phyloP scores from a whole-genome alignment of 495 filamentous ascomycete genomes.

The Neurospora sp. region DNA sequence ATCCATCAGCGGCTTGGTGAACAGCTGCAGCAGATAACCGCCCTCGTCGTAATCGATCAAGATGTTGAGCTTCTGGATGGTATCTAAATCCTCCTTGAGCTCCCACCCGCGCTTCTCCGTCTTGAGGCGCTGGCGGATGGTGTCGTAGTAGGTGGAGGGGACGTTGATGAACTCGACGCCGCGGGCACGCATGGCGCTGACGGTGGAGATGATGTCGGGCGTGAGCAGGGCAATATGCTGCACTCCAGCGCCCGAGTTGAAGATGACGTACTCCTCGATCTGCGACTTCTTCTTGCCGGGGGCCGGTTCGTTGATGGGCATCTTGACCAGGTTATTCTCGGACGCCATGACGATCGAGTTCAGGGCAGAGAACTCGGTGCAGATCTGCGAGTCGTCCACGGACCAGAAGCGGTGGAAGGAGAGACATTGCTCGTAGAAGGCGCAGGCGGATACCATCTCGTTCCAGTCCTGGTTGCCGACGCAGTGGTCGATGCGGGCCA shows the following conservation, averaged over 20 bases:
- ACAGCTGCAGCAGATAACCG: slow-evolving; percentile 77
- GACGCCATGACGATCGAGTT: slow-evolving; percentile 81
- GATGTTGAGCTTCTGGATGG: slow-evolving; percentile 63
- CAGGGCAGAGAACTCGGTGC: slow-evolving; percentile 80
- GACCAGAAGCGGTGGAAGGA: slow-evolving; percentile 93
- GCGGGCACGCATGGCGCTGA: slow-evolving; percentile 61
- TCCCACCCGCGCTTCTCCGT: slow-evolving; percentile 38
- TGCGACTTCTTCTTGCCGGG: slow-evolving; percentile 75
- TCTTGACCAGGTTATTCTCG: slow-evolving; percentile 69
- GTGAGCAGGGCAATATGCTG: slow-evolving; percentile 88
- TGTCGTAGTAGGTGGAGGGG: slow-evolving; percentile 71
- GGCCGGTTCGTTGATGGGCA: slow-evolving; percentile 96
- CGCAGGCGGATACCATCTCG: slow-evolving; percentile 74
- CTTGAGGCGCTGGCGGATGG: slow-evolving; percentile 58
- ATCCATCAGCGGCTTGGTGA: slow-evolving; percentile 88
- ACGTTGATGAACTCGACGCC: slow-evolving; percentile 87
- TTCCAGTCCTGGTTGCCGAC: slow-evolving; percentile 91
- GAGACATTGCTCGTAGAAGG: slow-evolving; percentile 82
- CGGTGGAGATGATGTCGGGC: slow-evolving; percentile 61
- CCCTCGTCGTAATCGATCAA: slow-evolving; percentile 86
- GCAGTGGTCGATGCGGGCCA: slow-evolving; percentile 79
- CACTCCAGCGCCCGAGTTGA: slow-evolving; percentile 76
- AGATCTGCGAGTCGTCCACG: slow-evolving; percentile 79
- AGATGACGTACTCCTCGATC: slow-evolving; percentile 88
- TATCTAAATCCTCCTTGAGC: slow-evolving; percentile 67